Conservation (phyloP, 2,329 filamentous ascomycete species). For the Aspergillus sp. region DNA sequence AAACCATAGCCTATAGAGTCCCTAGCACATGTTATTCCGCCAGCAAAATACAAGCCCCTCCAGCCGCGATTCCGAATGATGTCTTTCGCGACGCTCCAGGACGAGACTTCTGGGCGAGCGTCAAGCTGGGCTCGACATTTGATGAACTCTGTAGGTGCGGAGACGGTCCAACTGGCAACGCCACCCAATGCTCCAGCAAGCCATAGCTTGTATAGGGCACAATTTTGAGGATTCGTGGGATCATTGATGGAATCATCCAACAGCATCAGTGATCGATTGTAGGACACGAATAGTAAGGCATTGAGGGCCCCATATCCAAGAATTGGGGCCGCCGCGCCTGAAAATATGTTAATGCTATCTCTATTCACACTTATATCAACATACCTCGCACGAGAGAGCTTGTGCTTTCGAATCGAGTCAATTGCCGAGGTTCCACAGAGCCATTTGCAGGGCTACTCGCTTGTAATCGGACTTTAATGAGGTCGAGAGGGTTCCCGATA, state of each 20-base stretch:
- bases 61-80: slow-evolving; percentile 61
- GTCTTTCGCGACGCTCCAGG: slow-evolving; percentile 63
- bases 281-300: slow-evolving; percentile 83
- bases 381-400: slow-evolving; percentile 42
- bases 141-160: slow-evolving; percentile 83
- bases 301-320: slow-evolving; percentile 90
- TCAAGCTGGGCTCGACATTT: slow-evolving; percentile 84
- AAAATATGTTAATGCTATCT: slow-evolving; percentile 8
- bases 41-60: slow-evolving; percentile 76
- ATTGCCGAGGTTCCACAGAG: slow-evolving; percentile 23
- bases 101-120: slow-evolving; percentile 50
- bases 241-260: slow-evolving; percentile 50
- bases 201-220: slow-evolving; percentile 68
- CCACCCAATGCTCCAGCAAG: slow-evolving; percentile 78
- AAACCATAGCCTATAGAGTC: slow-evolving; percentile 95
- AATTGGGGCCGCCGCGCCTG: slow-evolving; percentile 79
- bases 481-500: slow-evolving; percentile 81
- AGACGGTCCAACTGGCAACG: slow-evolving; percentile 80
- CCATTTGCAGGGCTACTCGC: slow-evolving; percentile 48
- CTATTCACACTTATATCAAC: slow-evolving; percentile 1
- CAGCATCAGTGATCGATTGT: slow-evolving; percentile 75
- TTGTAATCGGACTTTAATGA: slow-evolving; percentile 80
- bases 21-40: slow-evolving; percentile 74
- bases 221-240: slow-evolving; percentile 44
- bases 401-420: slow-evolving; percentile 35